Conservation (phyloP, 306 rosid species). For the Potentilla sterilis region DNA sequence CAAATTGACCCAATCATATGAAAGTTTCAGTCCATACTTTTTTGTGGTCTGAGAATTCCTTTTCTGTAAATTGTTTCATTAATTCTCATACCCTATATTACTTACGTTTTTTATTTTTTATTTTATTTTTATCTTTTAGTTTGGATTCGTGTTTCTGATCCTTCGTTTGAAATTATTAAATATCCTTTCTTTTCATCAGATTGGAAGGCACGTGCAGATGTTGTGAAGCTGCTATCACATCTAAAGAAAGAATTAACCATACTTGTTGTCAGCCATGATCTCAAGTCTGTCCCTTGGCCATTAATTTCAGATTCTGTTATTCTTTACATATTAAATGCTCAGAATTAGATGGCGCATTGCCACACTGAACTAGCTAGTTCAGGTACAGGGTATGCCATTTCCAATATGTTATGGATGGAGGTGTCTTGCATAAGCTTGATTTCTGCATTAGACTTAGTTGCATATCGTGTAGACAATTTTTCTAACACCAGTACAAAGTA, state of each 20-base stretch:
- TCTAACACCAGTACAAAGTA: not conserved
- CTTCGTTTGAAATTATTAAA: constrained; percentile 8
- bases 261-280: constrained; percentile 88
- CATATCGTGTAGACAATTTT: not conserved
- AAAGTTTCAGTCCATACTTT: constrained; percentile 8
- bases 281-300: constrained; percentile 48
- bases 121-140: not conserved
- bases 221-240: constrained; percentile 81
- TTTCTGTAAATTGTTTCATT: not conserved
- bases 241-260: constrained; percentile 76
- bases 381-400: not conserved
- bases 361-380: not conserved
- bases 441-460: not conserved
- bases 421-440: constrained; percentile 3
- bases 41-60: not conserved
- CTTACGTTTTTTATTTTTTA: not conserved
- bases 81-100: not conserved
- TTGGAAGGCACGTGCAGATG: constrained; percentile 92
- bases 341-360: not conserved
- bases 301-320: constrained; percentile 9
- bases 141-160: not conserved
- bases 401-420: not conserved
- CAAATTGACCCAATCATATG: not conserved
- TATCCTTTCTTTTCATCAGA: constrained; percentile 45
- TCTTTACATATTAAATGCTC: constrained; percentile 15